Evolutionary conservation across 352 stramenopile species (phyloP), one percentile per base, ranked within the genome.

Genomic region (Pseudoperonospora humuli): DNA sequence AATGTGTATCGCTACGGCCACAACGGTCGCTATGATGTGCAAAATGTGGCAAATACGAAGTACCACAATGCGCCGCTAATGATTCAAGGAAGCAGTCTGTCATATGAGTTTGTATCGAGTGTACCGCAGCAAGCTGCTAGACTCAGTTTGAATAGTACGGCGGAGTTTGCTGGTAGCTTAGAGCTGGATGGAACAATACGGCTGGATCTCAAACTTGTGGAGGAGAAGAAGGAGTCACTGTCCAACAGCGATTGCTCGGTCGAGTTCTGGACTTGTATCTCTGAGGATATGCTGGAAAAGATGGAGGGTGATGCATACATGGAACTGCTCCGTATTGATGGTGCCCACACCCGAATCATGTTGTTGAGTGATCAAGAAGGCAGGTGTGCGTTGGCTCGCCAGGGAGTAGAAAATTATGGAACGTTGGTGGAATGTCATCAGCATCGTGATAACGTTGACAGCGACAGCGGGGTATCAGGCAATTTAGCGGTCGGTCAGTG

Each of bases 1-100:
- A 45, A 23, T 15, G 39, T 85, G 2, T 89, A 91, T 48, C 79
- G 79, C 1, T 84, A 82, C 36, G 74, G 75, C 5, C 67, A 72
- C 43, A 51, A 81, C 15, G 65, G 61, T 2, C 55, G 55, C 2
- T 88, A 75, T 40, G 78, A 91, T 46, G 74, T 91, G 1, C 61
- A 84, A 29, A 45, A 60, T 27, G 26, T 65, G 1, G 37, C 45
- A 0, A 38, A 49, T 20, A 47, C 38, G 0, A 52, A 45, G 4
- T 42, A 54, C 17, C 48, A 49, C 9, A 52, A 65, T 17, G 24
- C 32, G 1, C 73, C 75, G 7, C 48, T 85, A 4, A 36, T 87
- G 11, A 70, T 87, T 38, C 42, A 21, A 15, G 75, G 75, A 6
- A 57, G 67, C 32, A 27, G 36, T 0, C 39, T 85, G 10, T 63